phyloP scores from a whole-genome alignment of 1,284 basidiomycete species.

The Xanthoconium separans region DNA sequence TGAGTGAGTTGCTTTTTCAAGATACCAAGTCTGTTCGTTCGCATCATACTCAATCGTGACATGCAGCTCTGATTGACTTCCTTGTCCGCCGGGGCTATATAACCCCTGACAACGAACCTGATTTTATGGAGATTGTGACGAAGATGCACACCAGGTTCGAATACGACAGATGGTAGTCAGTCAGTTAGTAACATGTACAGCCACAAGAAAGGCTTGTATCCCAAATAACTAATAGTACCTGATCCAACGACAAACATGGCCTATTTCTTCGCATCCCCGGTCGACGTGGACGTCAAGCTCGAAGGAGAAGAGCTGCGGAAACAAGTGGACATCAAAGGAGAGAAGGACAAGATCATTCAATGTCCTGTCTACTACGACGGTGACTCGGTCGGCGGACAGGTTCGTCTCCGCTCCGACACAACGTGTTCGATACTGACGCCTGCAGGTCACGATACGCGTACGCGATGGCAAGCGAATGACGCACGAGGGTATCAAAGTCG shows the following conservation, averaged over 20 bases:
- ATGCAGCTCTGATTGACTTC: conserved; percentile 78
- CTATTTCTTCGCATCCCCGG: conserved; percentile 89
- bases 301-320: conserved; percentile 86
- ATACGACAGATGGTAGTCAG: conserved; percentile 53
- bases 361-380: conserved; percentile 97
- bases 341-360: conserved; percentile 78
- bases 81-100: conserved; percentile 76
- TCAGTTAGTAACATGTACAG: no score
- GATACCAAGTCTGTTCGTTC: background rate
- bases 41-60: background rate
- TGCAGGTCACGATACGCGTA: conserved; percentile 82
- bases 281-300: conserved; percentile 90
- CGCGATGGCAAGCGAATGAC: conserved; percentile 94
- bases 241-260: conserved; percentile 43
- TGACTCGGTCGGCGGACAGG: conserved; percentile 85
- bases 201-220: background rate
- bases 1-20: conserved; percentile 59
- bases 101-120: conserved; percentile 75
- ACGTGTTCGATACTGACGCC: conserved; percentile 2
- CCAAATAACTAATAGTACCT: background rate
- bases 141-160: conserved; percentile 71
- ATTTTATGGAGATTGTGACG: conserved; percentile 71
- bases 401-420: conserved; percentile 38
- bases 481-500: conserved; percentile 97
- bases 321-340: conserved; percentile 69